Conservation (phyloP, 257 asterid genomes). For the Nicotiana obtusifolia region DNA sequence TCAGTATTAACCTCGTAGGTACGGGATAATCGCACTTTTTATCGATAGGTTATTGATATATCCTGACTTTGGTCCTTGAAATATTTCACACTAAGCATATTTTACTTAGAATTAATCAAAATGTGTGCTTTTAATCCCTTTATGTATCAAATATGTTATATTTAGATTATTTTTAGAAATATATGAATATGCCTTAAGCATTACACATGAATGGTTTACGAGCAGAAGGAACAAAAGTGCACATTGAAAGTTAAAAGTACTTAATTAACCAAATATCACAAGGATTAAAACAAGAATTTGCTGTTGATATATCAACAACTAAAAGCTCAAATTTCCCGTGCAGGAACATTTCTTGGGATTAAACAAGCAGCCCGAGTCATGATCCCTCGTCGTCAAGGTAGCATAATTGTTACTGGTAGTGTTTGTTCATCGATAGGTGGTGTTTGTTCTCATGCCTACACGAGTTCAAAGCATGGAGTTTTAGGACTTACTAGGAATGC, state of each 20-base stretch:
- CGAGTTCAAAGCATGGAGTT: slow-evolving; percentile 29
- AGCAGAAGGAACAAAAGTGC: neutral
- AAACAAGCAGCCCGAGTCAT: slow-evolving; percentile 44
- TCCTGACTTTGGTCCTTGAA: neutral
- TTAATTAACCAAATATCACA: neutral
- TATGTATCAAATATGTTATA: no score
- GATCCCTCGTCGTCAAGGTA: slow-evolving; percentile 26
- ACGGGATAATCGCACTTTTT: neutral
- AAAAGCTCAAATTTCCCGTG: neutral
- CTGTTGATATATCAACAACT: neutral
- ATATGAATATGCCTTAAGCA: no score
- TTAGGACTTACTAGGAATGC: slow-evolving; percentile 22
- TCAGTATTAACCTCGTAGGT: slow-evolving; percentile 26
- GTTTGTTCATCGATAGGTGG: slow-evolving; percentile 14
- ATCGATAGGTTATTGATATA: neutral
- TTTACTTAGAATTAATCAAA: no score
- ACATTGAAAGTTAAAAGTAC: neutral
- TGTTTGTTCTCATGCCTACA: slow-evolving; percentile 19
- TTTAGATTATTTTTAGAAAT: no score
- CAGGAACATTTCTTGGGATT: slow-evolving; percentile 28
- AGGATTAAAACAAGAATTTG: neutral
- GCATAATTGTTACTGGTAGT: slow-evolving; percentile 30
- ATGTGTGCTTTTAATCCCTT: no score
- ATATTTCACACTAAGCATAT: neutral
- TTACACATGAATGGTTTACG: no score